Conservation (phyloP, 1,284 basidiomycete species). For the Coniophora puteana region DNA sequence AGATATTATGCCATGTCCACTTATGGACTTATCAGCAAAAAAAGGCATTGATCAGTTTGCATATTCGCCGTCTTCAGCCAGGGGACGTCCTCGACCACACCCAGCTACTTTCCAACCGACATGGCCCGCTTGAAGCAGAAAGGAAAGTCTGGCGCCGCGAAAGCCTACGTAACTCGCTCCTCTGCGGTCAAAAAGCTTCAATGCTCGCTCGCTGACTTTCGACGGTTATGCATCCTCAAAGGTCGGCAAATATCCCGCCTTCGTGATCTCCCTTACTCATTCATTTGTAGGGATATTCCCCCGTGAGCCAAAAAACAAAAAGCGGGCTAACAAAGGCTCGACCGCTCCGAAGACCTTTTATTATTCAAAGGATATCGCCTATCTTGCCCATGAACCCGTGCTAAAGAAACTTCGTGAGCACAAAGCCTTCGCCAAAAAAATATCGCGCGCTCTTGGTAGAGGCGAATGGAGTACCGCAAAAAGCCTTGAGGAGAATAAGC, state of each 20-base stretch:
- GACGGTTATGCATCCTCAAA: slow-evolving; percentile 96
- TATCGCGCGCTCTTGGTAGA: slow-evolving; percentile 89
- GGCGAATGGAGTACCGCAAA: slow-evolving; percentile 96
- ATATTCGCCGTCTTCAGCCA: too few species aligned
- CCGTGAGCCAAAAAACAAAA: slow-evolving; percentile 89
- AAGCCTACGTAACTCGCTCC: slow-evolving; percentile 92
- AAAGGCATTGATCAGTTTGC: too few species aligned
- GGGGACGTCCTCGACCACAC: too few species aligned
- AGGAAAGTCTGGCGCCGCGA: slow-evolving; percentile 92
- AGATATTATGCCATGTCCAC: too few species aligned
- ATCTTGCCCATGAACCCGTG: slow-evolving; percentile 96
- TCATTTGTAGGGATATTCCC: slow-evolving; percentile 84
- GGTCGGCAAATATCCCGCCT: slow-evolving; percentile 50
- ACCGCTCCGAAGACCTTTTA: slow-evolving; percentile 98
- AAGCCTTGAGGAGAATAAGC: slow-evolving; percentile 90
- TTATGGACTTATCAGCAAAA: too few species aligned
- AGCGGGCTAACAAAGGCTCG: slow-evolving; percentile 97
- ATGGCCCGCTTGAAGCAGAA: slow-evolving; percentile 92
- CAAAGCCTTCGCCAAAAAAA: slow-evolving; percentile 98
- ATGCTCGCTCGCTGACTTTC: slow-evolving; percentile 95
- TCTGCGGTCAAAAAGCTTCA: slow-evolving; percentile 91
- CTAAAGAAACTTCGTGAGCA: slow-evolving; percentile 95
- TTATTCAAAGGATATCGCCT: slow-evolving; percentile 98
- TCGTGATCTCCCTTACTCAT: slow-evolving; percentile 8
- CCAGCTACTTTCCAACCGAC: slow-evolving; percentile 13